phyloP scores from a whole-genome alignment of 148 eudicot species.

The Nepenthes mirabilis region DNA sequence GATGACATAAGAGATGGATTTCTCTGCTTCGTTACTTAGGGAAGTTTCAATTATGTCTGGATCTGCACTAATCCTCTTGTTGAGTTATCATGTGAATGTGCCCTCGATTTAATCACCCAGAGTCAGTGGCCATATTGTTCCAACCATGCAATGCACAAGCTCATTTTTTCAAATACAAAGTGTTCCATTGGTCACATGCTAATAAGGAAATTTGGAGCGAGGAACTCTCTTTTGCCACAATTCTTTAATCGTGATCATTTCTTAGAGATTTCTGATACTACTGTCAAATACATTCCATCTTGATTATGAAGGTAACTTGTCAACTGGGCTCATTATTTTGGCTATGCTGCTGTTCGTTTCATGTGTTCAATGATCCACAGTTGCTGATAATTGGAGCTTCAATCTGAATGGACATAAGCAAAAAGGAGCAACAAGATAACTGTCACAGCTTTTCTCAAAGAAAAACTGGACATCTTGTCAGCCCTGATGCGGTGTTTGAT shows the following conservation, averaged over 20 bases:
- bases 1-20: background rate
- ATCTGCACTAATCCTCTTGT: background rate
- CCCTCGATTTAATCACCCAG: too few relatives aligned
- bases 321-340: background rate
- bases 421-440: conserved; percentile 73
- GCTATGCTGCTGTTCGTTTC: background rate
- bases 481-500: conserved; percentile 95
- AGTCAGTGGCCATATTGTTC: too few relatives aligned
- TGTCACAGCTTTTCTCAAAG: conserved; percentile 54
- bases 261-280: too few relatives aligned
- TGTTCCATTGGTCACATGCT: too few relatives aligned
- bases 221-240: too few relatives aligned
- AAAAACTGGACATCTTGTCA: conserved; percentile 73
- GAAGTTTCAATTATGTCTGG: background rate
- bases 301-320: background rate
- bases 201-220: too few relatives aligned
- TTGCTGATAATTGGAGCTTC: conserved; percentile 79
- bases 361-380: conserved; percentile 17
- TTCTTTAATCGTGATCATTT: too few relatives aligned
- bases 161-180: too few relatives aligned
- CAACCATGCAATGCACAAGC: too few relatives aligned
- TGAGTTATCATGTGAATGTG: too few relatives aligned
- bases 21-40: background rate
- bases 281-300: too few relatives aligned
- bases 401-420: conserved; percentile 77